phyloP scores from a whole-genome alignment of 2,329 filamentous ascomycete species.

The Ilyonectria destructans region DNA sequence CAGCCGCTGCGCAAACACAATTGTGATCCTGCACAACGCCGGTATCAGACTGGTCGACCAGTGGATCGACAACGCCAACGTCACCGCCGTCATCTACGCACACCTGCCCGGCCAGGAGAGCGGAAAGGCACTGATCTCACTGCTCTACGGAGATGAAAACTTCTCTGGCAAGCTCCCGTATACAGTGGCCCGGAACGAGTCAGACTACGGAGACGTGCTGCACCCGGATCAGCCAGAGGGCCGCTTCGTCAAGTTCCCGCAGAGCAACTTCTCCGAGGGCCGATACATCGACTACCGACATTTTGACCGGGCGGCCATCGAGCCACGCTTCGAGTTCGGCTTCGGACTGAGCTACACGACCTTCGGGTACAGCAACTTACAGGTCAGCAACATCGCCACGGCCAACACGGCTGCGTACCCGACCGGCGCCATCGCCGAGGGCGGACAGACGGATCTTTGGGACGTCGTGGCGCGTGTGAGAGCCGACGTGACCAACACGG shows the following conservation, averaged over 20 bases:
- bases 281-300: slow-evolving; percentile 8
- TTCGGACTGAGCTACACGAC: slow-evolving; percentile 47
- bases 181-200: slow-evolving; percentile 70
- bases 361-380: slow-evolving; percentile 60
- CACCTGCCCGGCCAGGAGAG: slow-evolving; percentile 75
- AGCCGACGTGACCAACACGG: slow-evolving; percentile 19
- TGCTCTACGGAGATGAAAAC: slow-evolving; percentile 71
- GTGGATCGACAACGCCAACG: slow-evolving; percentile 60
- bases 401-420: slow-evolving; percentile 1
- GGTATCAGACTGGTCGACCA: not conserved
- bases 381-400: not conserved
- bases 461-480: slow-evolving; percentile 12
- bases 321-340: slow-evolving; percentile 9
- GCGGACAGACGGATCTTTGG: slow-evolving; percentile 15
- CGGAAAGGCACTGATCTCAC: slow-evolving; percentile 68
- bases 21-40: not conserved
- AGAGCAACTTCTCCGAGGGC: slow-evolving; percentile 41
- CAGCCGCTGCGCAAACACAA: not conserved
- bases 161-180: slow-evolving; percentile 75
- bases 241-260: slow-evolving; percentile 35
- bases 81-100: slow-evolving; percentile 76
- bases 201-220: slow-evolving; percentile 60
- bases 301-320: not conserved
- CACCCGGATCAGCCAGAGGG: slow-evolving; percentile 5
- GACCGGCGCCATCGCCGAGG: slow-evolving; percentile 2